phyloP scores from a whole-genome alignment of 345 rosid species.

The Syzygium jambos region DNA sequence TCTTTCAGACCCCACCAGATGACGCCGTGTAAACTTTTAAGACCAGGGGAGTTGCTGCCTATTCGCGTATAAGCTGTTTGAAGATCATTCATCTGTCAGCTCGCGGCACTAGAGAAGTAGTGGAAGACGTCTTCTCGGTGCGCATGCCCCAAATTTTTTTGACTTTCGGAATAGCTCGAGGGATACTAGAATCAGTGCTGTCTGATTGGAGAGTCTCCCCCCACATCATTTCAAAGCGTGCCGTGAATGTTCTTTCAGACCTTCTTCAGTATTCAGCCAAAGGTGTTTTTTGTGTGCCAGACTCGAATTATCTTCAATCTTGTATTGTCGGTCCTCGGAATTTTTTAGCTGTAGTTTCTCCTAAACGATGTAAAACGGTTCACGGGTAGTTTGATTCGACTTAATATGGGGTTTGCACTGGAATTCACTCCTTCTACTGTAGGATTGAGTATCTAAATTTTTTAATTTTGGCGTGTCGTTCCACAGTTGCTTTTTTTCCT shows the following conservation, averaged over 20 bases:
- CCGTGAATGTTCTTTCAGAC: no score
- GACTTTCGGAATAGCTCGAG: no score
- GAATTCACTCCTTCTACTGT: background rate
- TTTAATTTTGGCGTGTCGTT: background rate
- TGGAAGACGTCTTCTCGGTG: background rate
- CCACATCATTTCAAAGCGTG: no score
- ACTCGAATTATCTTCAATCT: no score
- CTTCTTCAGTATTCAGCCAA: no score
- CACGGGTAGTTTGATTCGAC: background rate
- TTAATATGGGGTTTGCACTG: background rate
- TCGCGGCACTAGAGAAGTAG: no score
- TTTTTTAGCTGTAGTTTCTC: background rate
- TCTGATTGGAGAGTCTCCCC: no score
- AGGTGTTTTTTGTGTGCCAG: no score
- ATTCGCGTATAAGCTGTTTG: background rate
- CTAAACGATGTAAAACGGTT: background rate
- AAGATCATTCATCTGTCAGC: background rate
- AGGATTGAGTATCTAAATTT: background rate
- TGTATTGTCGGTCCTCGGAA: background rate
- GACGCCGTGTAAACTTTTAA: no score
- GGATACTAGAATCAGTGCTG: no score
- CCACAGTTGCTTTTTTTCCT: rapidly evolving
- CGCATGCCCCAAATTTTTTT: background rate
- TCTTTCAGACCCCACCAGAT: no score
- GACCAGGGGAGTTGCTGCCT: background rate